Evolutionary conservation across 2,329 filamentous ascomycete species (phyloP), one percentile per base, ranked within the genome.

Genomic region (Plectosphaerella cucumerina): DNA sequence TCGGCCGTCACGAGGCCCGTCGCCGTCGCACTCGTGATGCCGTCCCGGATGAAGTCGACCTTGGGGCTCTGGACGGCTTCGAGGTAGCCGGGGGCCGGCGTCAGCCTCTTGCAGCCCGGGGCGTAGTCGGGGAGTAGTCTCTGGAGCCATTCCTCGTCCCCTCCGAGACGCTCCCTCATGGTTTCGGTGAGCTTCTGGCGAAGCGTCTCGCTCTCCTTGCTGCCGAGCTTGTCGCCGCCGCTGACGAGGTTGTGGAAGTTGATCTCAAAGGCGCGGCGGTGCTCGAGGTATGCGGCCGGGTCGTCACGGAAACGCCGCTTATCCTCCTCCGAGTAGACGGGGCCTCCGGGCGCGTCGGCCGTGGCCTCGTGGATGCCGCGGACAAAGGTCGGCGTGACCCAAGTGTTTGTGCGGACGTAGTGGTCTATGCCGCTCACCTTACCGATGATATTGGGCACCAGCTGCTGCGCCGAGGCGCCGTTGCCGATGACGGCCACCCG

Each of bases 391-490:
- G 35, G 35, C 14, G 35, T 39, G 8, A 39, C 35, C 35, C 35
- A 39, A n/a, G 35, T 39, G 5, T 39, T 39, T n/a, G 35, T 9
- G 14, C 35, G 35, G 12, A 39, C 35, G 14, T 39, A 39, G 14
- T 39, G 35, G 35, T 39, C 35, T 11, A 34, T 34, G 8, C 31
- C 8, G 35, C 12, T n/a, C 6, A 39, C 35, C 12, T 39, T 14
- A 9, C 14, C 14, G 31, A 8, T 34, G 31, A 34, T 34, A 14
- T 34, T 39, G 3, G 74, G 74, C 4, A 77, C 66, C 3, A 78
- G 65, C 55, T 78, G 75, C 17, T 75, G 74, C 10, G 70, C 72
- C 10, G 74, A 73, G 41, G 69, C 20, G 41, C 41, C 41, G 17
- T 43, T 43, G 8, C 41, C 41, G 17, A 43, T 43, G 15, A 43